Evolutionary conservation across 345 rosid genomes (phyloP), one percentile per base, ranked within the genome.

Genomic region (Salix dunnii): DNA sequence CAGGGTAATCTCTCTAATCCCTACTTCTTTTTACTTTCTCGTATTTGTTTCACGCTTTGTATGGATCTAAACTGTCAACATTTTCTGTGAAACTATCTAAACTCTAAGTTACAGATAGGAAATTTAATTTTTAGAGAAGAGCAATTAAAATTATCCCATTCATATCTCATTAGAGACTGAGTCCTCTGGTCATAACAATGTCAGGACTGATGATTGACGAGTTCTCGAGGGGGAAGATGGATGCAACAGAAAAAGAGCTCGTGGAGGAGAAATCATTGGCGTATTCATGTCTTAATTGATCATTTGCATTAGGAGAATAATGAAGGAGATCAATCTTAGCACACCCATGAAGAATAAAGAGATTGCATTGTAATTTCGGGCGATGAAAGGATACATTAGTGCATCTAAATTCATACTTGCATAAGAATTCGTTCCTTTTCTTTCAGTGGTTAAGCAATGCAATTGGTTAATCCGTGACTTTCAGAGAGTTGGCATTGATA

Each of bases 151-250:
- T 6, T 7, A 49, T 11, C 3, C 21, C 31, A 33, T 33, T 25
- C 21, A 4, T 33, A 25, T 53, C 14, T 31, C 35, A 5, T 30
- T 64, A 43, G 66, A 23, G 35, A 33, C 49, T 16, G 58, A 70
- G 46, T 77, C 71, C 40, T 73, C 18, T 78, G 23, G 62, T 65
- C 30, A 17, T 62, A 8, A 62, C 61, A 42, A 46, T 65, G 53
- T 70, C 84, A 91, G 94, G 94, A 58, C 90, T 94, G 8, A 67
- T 80, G 72, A 83, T 91, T 23, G 92, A 92, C 18, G 91, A 87
- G 75, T 88, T 92, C 55, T 90, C 97, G 3, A 90, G 94, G 86
- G 68, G 60, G 25, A 90, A 87, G 86, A 87, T 92, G 97, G 97
- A 94, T 75, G 90, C 85, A 17, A 89, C 97, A 1, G 93, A 90